phyloP scores from a whole-genome alignment of 1,139 yeast species.

The Pichia sp. region DNA sequence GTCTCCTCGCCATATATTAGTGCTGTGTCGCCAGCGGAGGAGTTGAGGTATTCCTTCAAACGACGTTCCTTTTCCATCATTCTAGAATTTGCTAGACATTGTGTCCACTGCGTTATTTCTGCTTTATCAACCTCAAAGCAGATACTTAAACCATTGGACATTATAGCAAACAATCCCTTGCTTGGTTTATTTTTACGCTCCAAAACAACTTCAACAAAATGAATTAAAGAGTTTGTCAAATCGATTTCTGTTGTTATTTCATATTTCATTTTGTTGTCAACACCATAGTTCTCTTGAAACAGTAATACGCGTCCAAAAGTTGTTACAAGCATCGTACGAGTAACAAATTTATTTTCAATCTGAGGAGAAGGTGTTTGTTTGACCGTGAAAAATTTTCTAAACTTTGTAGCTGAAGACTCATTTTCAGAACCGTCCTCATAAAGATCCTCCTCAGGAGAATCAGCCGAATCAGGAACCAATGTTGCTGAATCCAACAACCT shows the following conservation, averaged over 20 bases:
- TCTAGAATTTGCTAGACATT: constrained; percentile 48
- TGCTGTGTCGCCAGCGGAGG: constrained; percentile 34
- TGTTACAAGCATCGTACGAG: constrained; percentile 39
- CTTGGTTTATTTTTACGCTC: constrained; percentile 31
- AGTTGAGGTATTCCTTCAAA: constrained; percentile 28
- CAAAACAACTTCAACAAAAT: constrained; percentile 51
- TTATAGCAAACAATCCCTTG: constrained; percentile 52
- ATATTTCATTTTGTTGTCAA: constrained; percentile 27
- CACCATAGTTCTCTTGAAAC: constrained; percentile 34
- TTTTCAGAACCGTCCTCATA: constrained; percentile 20
- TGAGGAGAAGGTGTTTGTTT: constrained; percentile 8
- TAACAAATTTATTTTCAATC: constrained; percentile 10
- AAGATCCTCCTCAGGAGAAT: constrained; percentile 21
- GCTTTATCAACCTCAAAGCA: constrained; percentile 55
- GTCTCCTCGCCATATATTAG: constrained; percentile 7
- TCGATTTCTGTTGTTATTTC: constrained; percentile 48
- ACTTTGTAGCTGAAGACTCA: constrained; percentile 22
- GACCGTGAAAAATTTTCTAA: constrained; percentile 35
- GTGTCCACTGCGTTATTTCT: constrained; percentile 56
- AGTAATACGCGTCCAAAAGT: constrained; percentile 54
- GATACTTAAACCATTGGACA: constrained; percentile 44
- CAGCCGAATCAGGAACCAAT: constrained; percentile 9
- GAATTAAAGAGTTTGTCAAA: constrained; percentile 45
- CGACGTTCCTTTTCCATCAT: constrained; percentile 44
- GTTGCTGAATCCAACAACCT: constrained; percentile 17